Percentiles rank a stretch among this genome's conserved stretches.
These are phyloP conservation scores for Gleditsia sinensis DNA, from an alignment of 306 rosid species.

Conservation along the genomic window DNA sequence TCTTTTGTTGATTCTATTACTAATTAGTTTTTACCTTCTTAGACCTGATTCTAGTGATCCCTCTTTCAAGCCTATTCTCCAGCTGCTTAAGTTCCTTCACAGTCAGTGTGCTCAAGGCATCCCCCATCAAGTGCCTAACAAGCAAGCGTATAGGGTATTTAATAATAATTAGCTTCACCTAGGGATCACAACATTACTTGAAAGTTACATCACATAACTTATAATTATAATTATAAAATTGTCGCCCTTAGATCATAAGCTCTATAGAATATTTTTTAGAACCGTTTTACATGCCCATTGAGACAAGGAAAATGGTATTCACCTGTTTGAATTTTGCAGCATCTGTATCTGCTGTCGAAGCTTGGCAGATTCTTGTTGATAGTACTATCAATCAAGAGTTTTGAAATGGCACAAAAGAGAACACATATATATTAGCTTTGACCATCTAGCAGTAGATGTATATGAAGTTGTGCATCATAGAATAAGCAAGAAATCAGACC, in stretches of 20 bases:
- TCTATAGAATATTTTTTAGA: background rate
- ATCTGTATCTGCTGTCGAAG: conserved; percentile 89
- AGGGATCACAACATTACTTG: background rate
- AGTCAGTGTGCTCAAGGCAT: conserved; percentile 70
- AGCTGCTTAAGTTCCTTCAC: conserved; percentile 88
- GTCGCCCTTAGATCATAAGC: no score
- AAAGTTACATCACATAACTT: no score
- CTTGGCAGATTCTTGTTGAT: conserved; percentile 94
- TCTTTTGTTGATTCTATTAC: no score
- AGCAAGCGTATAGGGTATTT: background rate
- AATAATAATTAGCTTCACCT: background rate
- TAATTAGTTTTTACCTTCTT: conserved; percentile 61
- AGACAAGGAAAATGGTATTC: background rate
- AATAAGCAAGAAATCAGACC: background rate
- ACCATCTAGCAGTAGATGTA: background rate
- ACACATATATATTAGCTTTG: background rate
- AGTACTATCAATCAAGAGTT: conserved; percentile 54
- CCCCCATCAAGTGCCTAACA: conserved; percentile 92
- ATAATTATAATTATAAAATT: no score
- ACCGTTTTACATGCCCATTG: background rate
- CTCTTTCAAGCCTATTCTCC: conserved; percentile 87
- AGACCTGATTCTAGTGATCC: conserved; percentile 79
- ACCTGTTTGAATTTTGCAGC: conserved; percentile 97
- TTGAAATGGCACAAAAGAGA: background rate
- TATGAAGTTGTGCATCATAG: background rate